A percentile compares a stretch with the other conserved stretches of the same genome.
Conservation (phyloP, 2,329 filamentous ascomycete genomes). For the Aspergillus viridinutans region DNA sequence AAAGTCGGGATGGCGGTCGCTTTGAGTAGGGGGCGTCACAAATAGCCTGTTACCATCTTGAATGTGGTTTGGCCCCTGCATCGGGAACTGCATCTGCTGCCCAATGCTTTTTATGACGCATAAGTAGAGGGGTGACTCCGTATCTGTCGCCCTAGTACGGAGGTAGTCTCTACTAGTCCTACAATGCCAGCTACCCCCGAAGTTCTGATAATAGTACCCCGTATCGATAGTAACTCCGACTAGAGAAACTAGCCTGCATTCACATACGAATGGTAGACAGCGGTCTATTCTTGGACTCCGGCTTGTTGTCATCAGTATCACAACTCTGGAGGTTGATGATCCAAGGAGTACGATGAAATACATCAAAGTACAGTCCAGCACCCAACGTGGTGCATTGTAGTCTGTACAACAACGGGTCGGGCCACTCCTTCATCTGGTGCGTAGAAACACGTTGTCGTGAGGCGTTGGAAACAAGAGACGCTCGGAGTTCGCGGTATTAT, state of each 20-base stretch:
- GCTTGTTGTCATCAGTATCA: neutral
- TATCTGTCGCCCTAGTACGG: neutral
- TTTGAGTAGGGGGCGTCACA: neutral
- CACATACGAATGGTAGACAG: neutral
- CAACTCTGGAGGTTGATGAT: neutral
- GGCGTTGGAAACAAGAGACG: neutral
- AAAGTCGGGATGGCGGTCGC: neutral
- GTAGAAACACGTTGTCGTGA: neutral
- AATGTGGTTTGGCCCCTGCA: slow-evolving; percentile 20
- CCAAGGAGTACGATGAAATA: neutral
- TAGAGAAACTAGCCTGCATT: neutral
- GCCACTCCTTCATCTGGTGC: neutral
- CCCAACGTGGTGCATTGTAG: neutral
- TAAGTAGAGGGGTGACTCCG: neutral
- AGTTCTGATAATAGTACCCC: neutral
- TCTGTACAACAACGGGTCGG: neutral
- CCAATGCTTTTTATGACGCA: slow-evolving; percentile 3
- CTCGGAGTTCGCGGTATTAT: neutral
- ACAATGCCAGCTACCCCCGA: neutral
- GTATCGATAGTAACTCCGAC: neutral
- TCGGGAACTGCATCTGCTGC: slow-evolving; percentile 16
- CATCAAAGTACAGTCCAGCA: neutral
- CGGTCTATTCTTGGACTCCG: neutral
- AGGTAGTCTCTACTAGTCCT: neutral
- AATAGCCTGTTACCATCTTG: neutral